Evolutionary conservation across 2,329 filamentous ascomycete genomes (phyloP), one percentile per base, ranked within the genome.

Genomic region (Aspergillus sp.): DNA sequence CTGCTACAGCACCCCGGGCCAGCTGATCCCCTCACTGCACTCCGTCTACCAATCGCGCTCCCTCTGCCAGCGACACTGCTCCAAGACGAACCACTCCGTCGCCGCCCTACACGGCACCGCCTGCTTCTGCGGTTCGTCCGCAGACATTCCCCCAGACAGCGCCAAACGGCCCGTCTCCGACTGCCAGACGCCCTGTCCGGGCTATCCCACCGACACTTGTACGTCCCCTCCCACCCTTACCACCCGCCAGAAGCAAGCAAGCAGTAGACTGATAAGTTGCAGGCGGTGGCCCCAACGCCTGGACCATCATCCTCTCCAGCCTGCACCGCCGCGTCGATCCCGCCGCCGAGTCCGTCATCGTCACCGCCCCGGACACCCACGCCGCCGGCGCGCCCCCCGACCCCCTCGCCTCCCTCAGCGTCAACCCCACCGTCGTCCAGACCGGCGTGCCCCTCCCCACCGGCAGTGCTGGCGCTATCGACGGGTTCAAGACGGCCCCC

Each of bases 201-300:
- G 65, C 10, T 69, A 25, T 10, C 45, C 63, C 1, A 21, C 1
- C 2, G 53, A 59, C 13, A 44, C 40, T 0, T 69, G 66, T 69
- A 58, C 49, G 65, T 50, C 14, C 13, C 20, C 21, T 31, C 17
- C 3, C 25, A n/a, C 13, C 9, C 25, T 19, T 5, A 20, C 40
- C 19, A 43, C 2, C 17, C 1, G 3, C 5, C 6, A 13, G 14
- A 21, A n/a, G 29, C 9, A 32, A 10, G 0, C 36, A 36, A 5
- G 25, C 10, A 23, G 14, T 31, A 34, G 45, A 49, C 47, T 20
- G 31, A 31, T 14, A 11, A 2, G 6, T 1, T 3, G 7, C 13
- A 57, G 55, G 53, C 23, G 55, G 55, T 20, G 49, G 49, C 41
- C 9, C 44, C 13, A 38, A 58, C 14, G 42, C 51, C 42, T 67